phyloP scores from a whole-genome alignment of 140 eudicot genomes.

The Flaveria floridana region DNA sequence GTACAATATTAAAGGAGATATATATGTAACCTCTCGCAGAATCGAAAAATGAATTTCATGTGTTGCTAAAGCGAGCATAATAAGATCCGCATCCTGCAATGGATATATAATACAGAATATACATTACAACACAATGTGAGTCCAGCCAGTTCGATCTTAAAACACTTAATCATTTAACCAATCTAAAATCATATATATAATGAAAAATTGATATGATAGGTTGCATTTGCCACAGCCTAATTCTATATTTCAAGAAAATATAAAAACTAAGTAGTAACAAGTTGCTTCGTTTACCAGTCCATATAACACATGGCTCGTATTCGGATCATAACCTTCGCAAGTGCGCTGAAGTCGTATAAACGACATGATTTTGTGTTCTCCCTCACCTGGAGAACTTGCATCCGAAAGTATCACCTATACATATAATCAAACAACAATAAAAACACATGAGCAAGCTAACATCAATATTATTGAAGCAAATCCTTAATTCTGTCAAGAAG shows the following conservation, averaged over 20 bases:
- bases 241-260: no score
- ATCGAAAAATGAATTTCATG: conserved; percentile 72
- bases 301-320: conserved; percentile 64
- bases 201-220: not conserved
- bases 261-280: not conserved
- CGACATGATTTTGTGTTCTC: conserved; percentile 75
- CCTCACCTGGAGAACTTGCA: conserved; percentile 72
- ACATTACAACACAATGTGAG: not conserved
- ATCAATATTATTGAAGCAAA: not conserved
- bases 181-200: not conserved
- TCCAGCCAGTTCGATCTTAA: not conserved
- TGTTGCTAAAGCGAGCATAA: conserved; percentile 62
- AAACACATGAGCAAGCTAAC: not conserved
- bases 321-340: conserved; percentile 44
- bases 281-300: conserved; percentile 52
- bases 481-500: not conserved
- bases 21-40: conserved; percentile 51
- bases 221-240: no score
- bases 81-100: conserved; percentile 67
- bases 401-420: conserved; percentile 62
- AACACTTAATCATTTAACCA: not conserved
- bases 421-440: not conserved
- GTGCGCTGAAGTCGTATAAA: conserved; percentile 57
- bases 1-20: not conserved
- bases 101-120: not conserved